Evolutionary conservation across 2,329 filamentous ascomycete species (phyloP), one percentile per base, ranked within the genome.

Genomic region (Blumeria graminis): DNA sequence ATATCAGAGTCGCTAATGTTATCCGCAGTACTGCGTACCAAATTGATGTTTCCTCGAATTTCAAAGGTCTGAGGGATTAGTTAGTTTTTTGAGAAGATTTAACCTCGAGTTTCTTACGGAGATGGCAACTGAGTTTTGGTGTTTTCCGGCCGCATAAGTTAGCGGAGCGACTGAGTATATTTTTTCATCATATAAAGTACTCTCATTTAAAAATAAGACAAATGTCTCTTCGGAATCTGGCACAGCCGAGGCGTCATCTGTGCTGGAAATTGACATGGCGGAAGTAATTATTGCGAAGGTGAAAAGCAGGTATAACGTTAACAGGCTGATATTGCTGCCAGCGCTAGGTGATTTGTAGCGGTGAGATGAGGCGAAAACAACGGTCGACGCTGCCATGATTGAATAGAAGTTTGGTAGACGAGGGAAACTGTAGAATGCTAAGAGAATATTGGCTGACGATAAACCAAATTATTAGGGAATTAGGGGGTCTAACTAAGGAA

Each of bases 1-100:
- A 82, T 73, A 28, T 69, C 64, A 32, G 32, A 53, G 7, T 28
- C 13, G 7, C 58, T 59, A 11, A 62, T 35, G 35, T 58, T 61
- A 10, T 55, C 54, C 14, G 46, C 59, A 8, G 53, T 39, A n/a
- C 56, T 53, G 32, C 58, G 58, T 14, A 56, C 46, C n/a, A 55
- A 46, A 18, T 57, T 58, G 9, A 60, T 34, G n/a, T 28, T 55
- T 11, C 60, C 62, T 11, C 34, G 36, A 34, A 57, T 55, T 22
- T 41, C 43, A 8, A 63, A 55, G 22, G 45, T 11, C 63, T 65
- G 41, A 32, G 36, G 36, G n/a, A 16, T 18, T 0, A n/a, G 48
- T 56, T 38, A 56, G 35, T 34, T 13, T 14, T 48, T 14, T 22
- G 6, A 16, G 7, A 1, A 34, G 8, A 33, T 14, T 35, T n/a